Evolutionary conservation across 2,329 filamentous ascomycete species (phyloP).

Genomic region (Trichophyton simii): DNA sequence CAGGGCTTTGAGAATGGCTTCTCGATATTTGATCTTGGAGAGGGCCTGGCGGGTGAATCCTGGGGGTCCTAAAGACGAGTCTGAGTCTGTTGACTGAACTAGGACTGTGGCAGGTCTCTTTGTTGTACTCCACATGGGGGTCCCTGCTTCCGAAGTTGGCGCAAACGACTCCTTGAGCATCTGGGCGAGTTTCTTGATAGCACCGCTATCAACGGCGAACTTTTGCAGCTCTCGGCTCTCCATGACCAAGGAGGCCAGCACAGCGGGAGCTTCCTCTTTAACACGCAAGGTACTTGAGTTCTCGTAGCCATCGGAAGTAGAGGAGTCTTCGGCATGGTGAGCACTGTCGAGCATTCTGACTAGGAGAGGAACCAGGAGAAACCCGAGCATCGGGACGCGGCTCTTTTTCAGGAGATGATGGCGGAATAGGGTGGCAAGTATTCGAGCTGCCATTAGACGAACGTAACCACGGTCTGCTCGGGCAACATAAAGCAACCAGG

Average conservation of each 20-base stretch:
- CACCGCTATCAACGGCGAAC: conserved; percentile 60
- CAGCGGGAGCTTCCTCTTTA: conserved; percentile 58
- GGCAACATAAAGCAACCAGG: conserved; percentile 50
- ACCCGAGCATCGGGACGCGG: conserved; percentile 51
- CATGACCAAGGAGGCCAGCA: conserved; percentile 65
- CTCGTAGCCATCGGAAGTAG: conserved; percentile 26
- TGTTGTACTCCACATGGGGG: conserved; percentile 44
- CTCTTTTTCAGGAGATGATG: conserved; percentile 52
- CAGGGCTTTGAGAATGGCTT: conserved; percentile 63
- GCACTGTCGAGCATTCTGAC: conserved; percentile 52
- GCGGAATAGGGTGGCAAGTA: conserved; percentile 58
- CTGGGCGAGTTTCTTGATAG: conserved; percentile 49
- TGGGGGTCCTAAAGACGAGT: conserved; percentile 44
- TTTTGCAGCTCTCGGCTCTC: conserved; percentile 71
- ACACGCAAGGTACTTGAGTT: conserved; percentile 40
- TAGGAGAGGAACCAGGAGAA: conserved; percentile 58
- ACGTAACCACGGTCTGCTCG: conserved; percentile 41
- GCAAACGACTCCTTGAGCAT: conserved; percentile 57
- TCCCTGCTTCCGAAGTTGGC: conserved; percentile 37
- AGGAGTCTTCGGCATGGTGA: conserved; percentile 29
- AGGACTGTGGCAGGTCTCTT: conserved; percentile 9
- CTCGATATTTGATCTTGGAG: conserved; percentile 64
- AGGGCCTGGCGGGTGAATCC: conserved; percentile 49
- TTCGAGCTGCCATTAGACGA: conserved; percentile 54
- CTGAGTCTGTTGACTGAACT: conserved; percentile 19